Evolutionary conservation across 2,329 filamentous ascomycete genomes (phyloP).

Genomic region (Penicillium sp.): DNA sequence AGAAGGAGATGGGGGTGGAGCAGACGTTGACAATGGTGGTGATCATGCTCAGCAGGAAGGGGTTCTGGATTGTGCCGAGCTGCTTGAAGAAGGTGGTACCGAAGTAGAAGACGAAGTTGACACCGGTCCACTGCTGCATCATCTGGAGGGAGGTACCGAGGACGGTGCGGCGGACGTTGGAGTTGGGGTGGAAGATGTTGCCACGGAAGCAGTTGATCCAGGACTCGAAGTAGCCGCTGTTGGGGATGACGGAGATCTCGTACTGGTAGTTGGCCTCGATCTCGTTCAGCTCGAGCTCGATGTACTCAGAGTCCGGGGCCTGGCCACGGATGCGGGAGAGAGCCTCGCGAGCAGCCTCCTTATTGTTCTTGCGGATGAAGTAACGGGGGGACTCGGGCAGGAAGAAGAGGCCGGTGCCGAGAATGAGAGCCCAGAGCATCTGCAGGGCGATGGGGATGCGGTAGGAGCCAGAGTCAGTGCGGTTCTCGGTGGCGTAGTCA

Average conservation of each 20-base stretch:
- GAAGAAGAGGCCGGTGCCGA: slow-evolving; percentile 69
- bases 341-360: slow-evolving; percentile 64
- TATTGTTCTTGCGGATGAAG: slow-evolving; percentile 75
- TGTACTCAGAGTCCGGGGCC: slow-evolving; percentile 69
- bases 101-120: slow-evolving; percentile 93
- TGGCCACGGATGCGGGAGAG: slow-evolving; percentile 74
- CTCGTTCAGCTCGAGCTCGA: slow-evolving; percentile 78
- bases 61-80: slow-evolving; percentile 72
- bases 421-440: slow-evolving; percentile 77
- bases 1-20: slow-evolving; percentile 87
- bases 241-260: slow-evolving; percentile 69
- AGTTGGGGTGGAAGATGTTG: slow-evolving; percentile 55
- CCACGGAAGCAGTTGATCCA: slow-evolving; percentile 70
- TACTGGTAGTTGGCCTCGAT: slow-evolving; percentile 89
- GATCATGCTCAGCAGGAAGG: slow-evolving; percentile 81
- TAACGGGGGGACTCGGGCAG: slow-evolving; percentile 85
- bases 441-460: slow-evolving; percentile 81
- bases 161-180: slow-evolving; percentile 66
- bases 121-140: slow-evolving; percentile 82
- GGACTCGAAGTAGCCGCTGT: slow-evolving; percentile 63
- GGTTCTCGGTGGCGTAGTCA: slow-evolving; percentile 69
- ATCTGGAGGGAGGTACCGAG: slow-evolving; percentile 74
- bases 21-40: slow-evolving; percentile 85
- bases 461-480: slow-evolving; percentile 67
- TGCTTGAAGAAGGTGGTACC: slow-evolving; percentile 82